Percentiles rank a stretch among this genome's conserved stretches.
Conservation (phyloP, 805 yeast species). For the Schizosaccharomyces cryophilus region DNA sequence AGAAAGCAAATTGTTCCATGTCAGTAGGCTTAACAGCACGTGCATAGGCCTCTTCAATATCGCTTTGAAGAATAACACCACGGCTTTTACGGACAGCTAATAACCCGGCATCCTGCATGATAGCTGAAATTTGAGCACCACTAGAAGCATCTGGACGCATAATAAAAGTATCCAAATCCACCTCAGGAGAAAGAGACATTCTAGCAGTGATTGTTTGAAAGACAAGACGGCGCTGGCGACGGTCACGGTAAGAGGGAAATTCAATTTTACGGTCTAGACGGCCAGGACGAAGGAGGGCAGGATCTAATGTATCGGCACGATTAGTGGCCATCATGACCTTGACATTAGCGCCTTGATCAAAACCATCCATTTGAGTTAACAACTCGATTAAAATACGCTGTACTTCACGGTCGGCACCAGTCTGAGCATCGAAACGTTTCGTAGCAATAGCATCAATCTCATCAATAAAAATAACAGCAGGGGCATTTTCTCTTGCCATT, state of each 20-base stretch:
- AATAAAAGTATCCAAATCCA: constrained; percentile 79
- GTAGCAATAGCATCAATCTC: constrained; percentile 98
- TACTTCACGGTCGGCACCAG: constrained; percentile 98
- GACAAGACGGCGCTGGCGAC: constrained; percentile 92
- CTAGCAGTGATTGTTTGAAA: constrained; percentile 88
- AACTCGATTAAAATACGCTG: constrained; percentile 91
- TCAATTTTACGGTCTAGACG: constrained; percentile 95
- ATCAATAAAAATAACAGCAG: constrained; percentile 89
- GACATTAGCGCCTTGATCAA: constrained; percentile 82
- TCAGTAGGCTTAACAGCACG: constrained; percentile 93
- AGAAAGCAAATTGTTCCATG: constrained; percentile 92
- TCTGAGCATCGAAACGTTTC: constrained; percentile 95
- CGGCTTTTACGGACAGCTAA: constrained; percentile 96
- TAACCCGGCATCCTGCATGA: constrained; percentile 98
- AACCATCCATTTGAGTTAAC: constrained; percentile 97
- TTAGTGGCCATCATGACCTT: constrained; percentile 96
- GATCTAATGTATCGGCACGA: constrained; percentile 97
- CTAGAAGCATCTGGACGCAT: constrained; percentile 90
- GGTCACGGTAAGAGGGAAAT: constrained; percentile 83
- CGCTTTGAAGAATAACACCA: constrained; percentile 85
- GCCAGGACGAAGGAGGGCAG: constrained; percentile 94
- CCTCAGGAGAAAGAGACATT: constrained; percentile 96
- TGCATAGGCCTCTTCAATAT: constrained; percentile 92
- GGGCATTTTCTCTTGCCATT: constrained; percentile 90
- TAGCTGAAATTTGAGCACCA: constrained; percentile 91